Conservation (phyloP, 1,139 yeast species). For the Hansenula sp. region DNA sequence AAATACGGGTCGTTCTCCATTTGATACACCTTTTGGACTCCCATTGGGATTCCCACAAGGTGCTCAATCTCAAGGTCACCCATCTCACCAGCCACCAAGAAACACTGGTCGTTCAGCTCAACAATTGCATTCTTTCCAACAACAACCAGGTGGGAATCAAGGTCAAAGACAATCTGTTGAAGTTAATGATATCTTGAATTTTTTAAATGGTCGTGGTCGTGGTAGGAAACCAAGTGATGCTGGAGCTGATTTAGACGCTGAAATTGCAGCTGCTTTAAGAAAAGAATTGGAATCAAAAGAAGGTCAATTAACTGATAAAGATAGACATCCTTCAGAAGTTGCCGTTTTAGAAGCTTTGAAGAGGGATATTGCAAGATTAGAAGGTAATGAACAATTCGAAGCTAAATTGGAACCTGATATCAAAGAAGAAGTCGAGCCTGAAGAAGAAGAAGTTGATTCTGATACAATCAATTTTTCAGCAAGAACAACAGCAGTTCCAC, state of each 20-base stretch:
- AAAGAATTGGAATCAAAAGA: constrained; percentile 1
- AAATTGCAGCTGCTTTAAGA: constrained; percentile 1
- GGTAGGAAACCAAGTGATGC: constrained; percentile 3
- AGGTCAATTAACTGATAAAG: constrained; percentile 3
- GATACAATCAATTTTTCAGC: neutral
- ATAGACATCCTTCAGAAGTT: constrained; percentile 5
- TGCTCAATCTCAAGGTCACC: constrained; percentile 4
- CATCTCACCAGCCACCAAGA: neutral
- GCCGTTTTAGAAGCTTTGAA: constrained; percentile 2
- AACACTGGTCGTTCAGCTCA: constrained; percentile 3
- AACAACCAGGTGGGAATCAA: neutral
- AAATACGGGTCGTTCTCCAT: neutral
- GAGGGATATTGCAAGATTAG: neutral
- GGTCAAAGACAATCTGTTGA: neutral
- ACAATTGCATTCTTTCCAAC: neutral
- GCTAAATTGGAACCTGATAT: constrained; percentile 1
- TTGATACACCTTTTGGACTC: constrained; percentile 3
- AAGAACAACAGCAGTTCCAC: neutral
- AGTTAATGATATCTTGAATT: constrained; percentile 16
- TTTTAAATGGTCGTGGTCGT: constrained; percentile 18
- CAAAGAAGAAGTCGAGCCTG: constrained; percentile 6
- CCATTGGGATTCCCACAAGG: constrained; percentile 5
- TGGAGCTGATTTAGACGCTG: constrained; percentile 3
- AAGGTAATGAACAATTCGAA: constrained; percentile 1
- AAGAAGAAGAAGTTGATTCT: constrained; percentile 4